phyloP scores from a whole-genome alignment of 139 green algal species.

The Micromonas commoda region DNA sequence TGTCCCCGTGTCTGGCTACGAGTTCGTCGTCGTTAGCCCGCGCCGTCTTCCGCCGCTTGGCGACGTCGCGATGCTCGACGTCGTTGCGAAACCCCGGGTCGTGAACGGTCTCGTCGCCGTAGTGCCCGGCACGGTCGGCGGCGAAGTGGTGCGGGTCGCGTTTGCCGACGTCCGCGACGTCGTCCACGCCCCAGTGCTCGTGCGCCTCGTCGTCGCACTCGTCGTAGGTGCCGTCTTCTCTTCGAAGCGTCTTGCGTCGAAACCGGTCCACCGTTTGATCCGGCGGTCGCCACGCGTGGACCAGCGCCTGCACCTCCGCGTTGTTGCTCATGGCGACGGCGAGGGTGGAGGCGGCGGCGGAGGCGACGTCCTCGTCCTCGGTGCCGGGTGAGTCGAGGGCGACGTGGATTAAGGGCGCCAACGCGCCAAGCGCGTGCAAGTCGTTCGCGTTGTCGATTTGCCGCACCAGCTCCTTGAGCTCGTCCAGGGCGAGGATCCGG shows the following conservation, averaged over 20 bases:
- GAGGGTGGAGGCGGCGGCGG: not conserved
- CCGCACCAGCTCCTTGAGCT: not conserved
- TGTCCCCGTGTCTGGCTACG: too few species aligned
- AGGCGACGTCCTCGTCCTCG: not conserved
- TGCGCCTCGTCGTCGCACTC: not conserved
- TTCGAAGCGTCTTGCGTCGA: not conserved
- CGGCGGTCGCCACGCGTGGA: not conserved
- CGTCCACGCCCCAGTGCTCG: too few species aligned
- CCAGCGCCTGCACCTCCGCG: not conserved
- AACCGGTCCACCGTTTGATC: not conserved
- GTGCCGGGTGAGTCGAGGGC: not conserved
- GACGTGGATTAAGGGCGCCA: too few species aligned
- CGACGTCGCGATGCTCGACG: too few species aligned
- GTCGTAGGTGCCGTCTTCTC: too few species aligned
- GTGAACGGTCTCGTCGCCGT: too few species aligned
- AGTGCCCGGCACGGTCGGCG: too few species aligned
- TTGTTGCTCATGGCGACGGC: not conserved
- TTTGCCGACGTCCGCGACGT: too few species aligned
- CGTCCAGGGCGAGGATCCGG: not conserved
- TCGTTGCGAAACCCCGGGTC: too few species aligned
- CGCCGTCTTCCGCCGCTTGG: too few species aligned
- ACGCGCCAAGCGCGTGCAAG: slow-evolving; percentile 9
- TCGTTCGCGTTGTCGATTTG: slow-evolving; percentile 21
- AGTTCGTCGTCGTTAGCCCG: too few species aligned
- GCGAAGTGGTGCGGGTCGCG: too few species aligned